These are phyloP conservation scores for Puccinellia tenuiflora DNA, from an alignment of 176 grass and related monocot genomes.

Conservation along the genomic window DNA sequence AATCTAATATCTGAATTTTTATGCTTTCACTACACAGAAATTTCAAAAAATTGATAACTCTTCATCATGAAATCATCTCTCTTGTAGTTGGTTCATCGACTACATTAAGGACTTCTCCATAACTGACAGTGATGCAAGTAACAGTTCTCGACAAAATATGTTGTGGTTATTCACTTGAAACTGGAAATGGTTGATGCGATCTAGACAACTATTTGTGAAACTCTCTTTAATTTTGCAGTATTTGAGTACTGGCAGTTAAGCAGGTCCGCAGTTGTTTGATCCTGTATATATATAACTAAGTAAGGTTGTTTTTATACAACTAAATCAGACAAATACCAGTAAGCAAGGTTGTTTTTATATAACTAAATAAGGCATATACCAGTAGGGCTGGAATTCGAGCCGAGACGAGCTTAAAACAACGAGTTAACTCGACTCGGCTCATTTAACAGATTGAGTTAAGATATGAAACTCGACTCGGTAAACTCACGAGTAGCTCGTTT, in stretches of 20 bases:
- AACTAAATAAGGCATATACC: neutral
- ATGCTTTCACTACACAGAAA: neutral
- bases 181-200: neutral
- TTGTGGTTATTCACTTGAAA: neutral
- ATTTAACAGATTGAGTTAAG: no score
- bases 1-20: neutral
- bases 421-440: no score
- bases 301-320: neutral
- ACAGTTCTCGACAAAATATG: neutral
- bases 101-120: neutral
- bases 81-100: neutral
- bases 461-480: no score
- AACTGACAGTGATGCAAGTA: neutral
- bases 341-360: neutral
- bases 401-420: no score
- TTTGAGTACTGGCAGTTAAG: neutral
- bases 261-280: neutral
- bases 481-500: no score
- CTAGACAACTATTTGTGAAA: neutral
- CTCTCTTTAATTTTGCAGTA: neutral
- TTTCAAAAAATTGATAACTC: neutral
- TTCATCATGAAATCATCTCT: slow-evolving; percentile 1
- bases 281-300: neutral
- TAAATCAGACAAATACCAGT: neutral
- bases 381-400: no score